Evolutionary conservation across 1,284 basidiomycete species (phyloP), one percentile per base, ranked within the genome.

Genomic region (Kalmanozyma brasiliensis): DNA sequence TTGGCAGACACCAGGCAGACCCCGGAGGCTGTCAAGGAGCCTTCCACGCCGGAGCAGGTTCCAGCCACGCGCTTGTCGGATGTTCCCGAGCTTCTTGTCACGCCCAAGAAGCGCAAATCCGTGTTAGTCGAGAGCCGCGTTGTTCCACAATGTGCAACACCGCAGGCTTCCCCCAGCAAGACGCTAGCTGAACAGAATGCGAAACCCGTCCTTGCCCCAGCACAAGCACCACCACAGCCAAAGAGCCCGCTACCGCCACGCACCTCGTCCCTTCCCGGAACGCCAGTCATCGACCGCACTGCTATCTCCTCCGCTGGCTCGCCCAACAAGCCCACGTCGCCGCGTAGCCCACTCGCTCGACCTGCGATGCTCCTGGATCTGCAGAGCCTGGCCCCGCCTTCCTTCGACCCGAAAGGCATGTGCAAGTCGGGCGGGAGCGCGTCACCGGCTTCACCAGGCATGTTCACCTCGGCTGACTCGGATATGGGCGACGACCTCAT

Each of bases 241-340:
- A 52, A 57, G 10, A 52, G 53, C 19, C 49, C 49, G 4, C 34
- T 58, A 13, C 67, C 57, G 17, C 61, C 57, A 14, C 67, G 67
- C 4, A 64, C 56, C 4, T 60, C 67, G 13, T 70, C 67, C 1
- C 57, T 69, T 10, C 60, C 66, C 10, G 48, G 53, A 29, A 52
- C 66, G 4, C 66, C 66, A 0, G 17, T 37, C 8, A 17, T 52
- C 26, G 56, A 56, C 19, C 45, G 47, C 26, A 42, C 47, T 10
- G 44, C 42, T 8, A 40, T 46, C 4, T 49, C 48, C 37, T 56
- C 53, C 34, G 42, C 56, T 11, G 61, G 61, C 46, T 70, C 66
- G n/a, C 66, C 66, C 35, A 59, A 56, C 52, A 69, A 69, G 38
- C 51, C 56, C 1, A 43, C 38, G 5, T 49, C 58, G 1, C 58